phyloP scores from a whole-genome alignment of 2,329 filamentous ascomycete species.

The Xylariaceae sp. region DNA sequence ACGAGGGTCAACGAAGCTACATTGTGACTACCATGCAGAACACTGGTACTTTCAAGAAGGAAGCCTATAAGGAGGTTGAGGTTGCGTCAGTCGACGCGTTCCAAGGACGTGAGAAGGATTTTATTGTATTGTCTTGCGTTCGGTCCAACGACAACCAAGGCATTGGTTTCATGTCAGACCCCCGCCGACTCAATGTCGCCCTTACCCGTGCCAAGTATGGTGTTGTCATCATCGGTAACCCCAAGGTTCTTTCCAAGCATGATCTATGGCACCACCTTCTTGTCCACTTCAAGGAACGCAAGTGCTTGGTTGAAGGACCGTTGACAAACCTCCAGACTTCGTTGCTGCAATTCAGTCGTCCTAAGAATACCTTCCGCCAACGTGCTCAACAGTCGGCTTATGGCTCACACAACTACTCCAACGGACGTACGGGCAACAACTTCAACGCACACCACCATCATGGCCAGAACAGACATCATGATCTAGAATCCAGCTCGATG shows the following conservation, averaged over 20 bases:
- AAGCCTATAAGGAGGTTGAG: slow-evolving; percentile 97
- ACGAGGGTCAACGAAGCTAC: slow-evolving; percentile 96
- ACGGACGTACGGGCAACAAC: slow-evolving; percentile 33
- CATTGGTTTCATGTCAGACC: slow-evolving; percentile 97
- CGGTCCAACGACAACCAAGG: slow-evolving; percentile 98
- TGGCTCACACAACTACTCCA: slow-evolving; percentile 37
- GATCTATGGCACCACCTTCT: slow-evolving; percentile 95
- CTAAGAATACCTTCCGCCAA: slow-evolving; percentile 87
- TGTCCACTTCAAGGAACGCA: slow-evolving; percentile 92
- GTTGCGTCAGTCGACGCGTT: slow-evolving; percentile 98
- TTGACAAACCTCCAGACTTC: slow-evolving; percentile 94
- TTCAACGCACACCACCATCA: slow-evolving; percentile 29
- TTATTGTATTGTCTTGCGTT: slow-evolving; percentile 95
- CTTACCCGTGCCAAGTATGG: slow-evolving; percentile 96
- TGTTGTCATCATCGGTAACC: slow-evolving; percentile 92
- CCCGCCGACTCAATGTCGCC: slow-evolving; percentile 93
- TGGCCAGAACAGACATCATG: slow-evolving; percentile 41
- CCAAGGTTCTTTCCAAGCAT: slow-evolving; percentile 95
- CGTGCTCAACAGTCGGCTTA: slow-evolving; percentile 73
- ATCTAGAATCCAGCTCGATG: slow-evolving; percentile 77
- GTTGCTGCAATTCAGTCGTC: slow-evolving; percentile 87
- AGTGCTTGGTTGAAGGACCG: slow-evolving; percentile 92
- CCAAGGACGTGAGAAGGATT: slow-evolving; percentile 98
- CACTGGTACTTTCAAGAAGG: slow-evolving; percentile 95
- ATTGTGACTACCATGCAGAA: slow-evolving; percentile 99